Evolutionary conservation across 23 red algal genomes (phyloP), one percentile per base, ranked within the genome.

Genomic region (Cyanidioschyzon merolae): DNA sequence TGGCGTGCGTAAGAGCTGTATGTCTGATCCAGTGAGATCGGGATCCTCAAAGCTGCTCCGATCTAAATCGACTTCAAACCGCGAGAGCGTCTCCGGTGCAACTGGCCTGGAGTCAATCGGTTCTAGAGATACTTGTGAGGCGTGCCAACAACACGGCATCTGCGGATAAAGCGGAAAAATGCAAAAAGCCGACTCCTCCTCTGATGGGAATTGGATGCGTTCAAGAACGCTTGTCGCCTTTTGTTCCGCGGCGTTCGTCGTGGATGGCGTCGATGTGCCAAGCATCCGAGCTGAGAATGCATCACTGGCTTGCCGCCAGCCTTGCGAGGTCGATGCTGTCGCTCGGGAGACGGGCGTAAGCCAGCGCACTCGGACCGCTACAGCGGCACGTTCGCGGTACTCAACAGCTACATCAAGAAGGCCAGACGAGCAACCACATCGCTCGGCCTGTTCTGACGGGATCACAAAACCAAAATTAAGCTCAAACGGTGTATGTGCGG

Each of bases 121-220:
- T 25, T 25, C 63, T 32, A 15, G 7, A 7, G 29, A 7, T 7
- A 71, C 3, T 27, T 25, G 32, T 7, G 63, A 71, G n/a, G 63
- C n/a, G 29, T 71, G 32, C n/a, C 63, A 35, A 35, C 63, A 71
- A 35, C n/a, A 25, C 12, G 63, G 29, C 63, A 71, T 25, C n/a
- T 35, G 63, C 12, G 63, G 63, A 32, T 32, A 71, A 25, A 71
- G 63, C 63, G 63, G 63, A 27, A 71, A 71, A 27, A 71, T 71
- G 29, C 63, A 71, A 32, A 71, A 71, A 54, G 45, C 45, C 21
- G 45, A 21, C 45, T 54, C 45, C 21, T 54, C 45, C 12, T 7
- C 12, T n/a, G n/a, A n/a, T 21, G 45, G 45, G 45, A 54, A 54
- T 15, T 21, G 45, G 12, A 54, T 21, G 7, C 45, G 7, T 54